Conservation (phyloP, 352 stramenopile genomes). For the Phytopythium helicoides region DNA sequence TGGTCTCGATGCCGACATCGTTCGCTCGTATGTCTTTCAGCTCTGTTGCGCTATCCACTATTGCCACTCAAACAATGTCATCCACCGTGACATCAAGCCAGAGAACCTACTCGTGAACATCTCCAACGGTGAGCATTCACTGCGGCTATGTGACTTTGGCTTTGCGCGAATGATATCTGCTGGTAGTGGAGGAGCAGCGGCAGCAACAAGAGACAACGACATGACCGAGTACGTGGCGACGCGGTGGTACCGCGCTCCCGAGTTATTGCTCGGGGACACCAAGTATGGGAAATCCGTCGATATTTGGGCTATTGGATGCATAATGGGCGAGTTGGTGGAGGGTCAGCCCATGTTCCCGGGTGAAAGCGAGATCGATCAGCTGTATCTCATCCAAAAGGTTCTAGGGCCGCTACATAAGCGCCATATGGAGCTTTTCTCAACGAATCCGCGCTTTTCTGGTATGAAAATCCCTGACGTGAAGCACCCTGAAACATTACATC, state of each 20-base stretch:
- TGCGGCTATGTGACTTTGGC: conserved; percentile 99
- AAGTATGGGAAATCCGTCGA: conserved; percentile 97
- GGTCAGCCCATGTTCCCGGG: conserved; percentile 98
- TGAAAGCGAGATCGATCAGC: conserved; percentile 98
- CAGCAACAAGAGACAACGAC: conserved; percentile 79
- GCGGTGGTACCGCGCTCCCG: conserved; percentile 97
- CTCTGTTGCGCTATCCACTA: conserved; percentile 96
- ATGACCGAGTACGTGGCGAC: conserved; percentile 99
- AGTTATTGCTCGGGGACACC: conserved; percentile 98
- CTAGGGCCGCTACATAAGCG: conserved; percentile 94
- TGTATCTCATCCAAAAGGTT: conserved; percentile 99
- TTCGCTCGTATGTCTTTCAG: conserved; percentile 99
- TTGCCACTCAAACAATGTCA: conserved; percentile 96
- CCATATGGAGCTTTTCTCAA: conserved; percentile 91
- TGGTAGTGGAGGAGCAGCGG: conserved; percentile 8
- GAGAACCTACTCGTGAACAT: conserved; percentile 98
- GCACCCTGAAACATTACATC: conserved; percentile 89
- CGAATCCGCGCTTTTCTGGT: conserved; percentile 90
- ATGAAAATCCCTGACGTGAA: conserved; percentile 92
- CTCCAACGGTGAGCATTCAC: conserved; percentile 90
- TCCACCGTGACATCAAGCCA: conserved; percentile 99
- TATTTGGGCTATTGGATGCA: conserved; percentile 96
- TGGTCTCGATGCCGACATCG: conserved; percentile 89
- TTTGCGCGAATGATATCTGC: conserved; percentile 79
- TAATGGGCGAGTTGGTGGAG: conserved; percentile 97